Evolutionary conservation across 805 yeast genomes (phyloP), one percentile per base, ranked within the genome.

Genomic region (Kregervanrija fluxuum): DNA sequence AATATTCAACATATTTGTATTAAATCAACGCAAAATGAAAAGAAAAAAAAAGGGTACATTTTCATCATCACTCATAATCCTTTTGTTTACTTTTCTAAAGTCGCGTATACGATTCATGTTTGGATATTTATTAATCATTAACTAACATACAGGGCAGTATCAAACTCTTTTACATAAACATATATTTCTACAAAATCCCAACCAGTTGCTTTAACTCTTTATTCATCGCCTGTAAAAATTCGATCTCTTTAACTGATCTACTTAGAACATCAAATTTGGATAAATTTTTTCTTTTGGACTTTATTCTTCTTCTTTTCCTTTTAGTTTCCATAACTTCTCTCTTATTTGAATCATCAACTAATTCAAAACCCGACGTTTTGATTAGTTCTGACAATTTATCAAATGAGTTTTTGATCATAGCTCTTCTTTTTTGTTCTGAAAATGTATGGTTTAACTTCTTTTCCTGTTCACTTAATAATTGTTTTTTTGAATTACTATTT

Each of bases 381-480:
- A 63, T 54, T 9, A 63, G 50, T 3, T 45, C 50, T 17, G 64
- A 58, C 15, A 69, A 51, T 12, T 54, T 37, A 35, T 67, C 69
- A 48, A 64, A 69, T 2, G 73, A 65, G 11, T 54, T 56, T 44
- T 63, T 66, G 17, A 69, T 68, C 44, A 58, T 52, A 34, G 56
- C 52, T 37, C 73, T 54, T 30, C 73, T 53, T 45, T 57, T 59
- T 48, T 68, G 70, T 51, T 69, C 73, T 17, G 67, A 61, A 16
- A 60, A 53, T 9, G 68, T 62, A 51, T 69, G 73, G 42, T 64
- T 59, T 31, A 50, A 41, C 38, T 68, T 54, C 45, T 61, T 65
- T 47, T 69, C 69, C 37, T 63, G 59, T 37, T 56, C 59, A 5
- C 60, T 45, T 17, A 67, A 56, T 13, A 56, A 32, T 10, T 33